Conservation (phyloP, 1,139 yeast genomes). For the Debaryomycetaceae sp. region DNA sequence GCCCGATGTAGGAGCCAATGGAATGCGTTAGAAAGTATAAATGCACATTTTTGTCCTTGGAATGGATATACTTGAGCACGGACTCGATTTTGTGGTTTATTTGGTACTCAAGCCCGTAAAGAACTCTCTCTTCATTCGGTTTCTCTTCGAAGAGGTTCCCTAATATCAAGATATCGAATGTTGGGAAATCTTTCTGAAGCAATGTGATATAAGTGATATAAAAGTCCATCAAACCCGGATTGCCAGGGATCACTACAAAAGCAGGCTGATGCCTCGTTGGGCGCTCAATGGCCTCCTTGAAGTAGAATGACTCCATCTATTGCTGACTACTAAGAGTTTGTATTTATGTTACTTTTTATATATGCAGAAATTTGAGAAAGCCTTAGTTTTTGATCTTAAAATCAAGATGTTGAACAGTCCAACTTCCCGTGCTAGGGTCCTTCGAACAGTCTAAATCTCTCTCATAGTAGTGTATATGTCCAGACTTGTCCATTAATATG, state of each 20-base stretch:
- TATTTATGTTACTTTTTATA: too few relatives aligned
- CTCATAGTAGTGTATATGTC: constrained; percentile 41
- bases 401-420: constrained; percentile 10
- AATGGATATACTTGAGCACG: constrained; percentile 26
- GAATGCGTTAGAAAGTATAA: constrained; percentile 58
- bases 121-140: constrained; percentile 14
- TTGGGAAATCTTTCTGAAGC: constrained; percentile 42
- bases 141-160: constrained; percentile 54
- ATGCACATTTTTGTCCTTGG: constrained; percentile 21
- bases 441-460: constrained; percentile 32
- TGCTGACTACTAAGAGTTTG: too few relatives aligned
- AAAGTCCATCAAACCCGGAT: constrained; percentile 63
- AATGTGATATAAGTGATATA: constrained; percentile 48
- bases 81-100: constrained; percentile 46
- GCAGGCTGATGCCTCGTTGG: constrained; percentile 14
- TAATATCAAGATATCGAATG: constrained; percentile 47
- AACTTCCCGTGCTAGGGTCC: constrained; percentile 9
- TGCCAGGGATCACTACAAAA: constrained; percentile 62
- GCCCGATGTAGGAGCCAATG: constrained; percentile 57
- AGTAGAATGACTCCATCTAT: not conserved
- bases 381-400: constrained; percentile 7
- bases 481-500: constrained; percentile 53
- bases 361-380: not conserved
- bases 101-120: constrained; percentile 47
- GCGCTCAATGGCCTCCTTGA: not conserved